Evolutionary conservation across 139 green algal species (phyloP).

Genomic region (Micractinium conductrix): DNA sequence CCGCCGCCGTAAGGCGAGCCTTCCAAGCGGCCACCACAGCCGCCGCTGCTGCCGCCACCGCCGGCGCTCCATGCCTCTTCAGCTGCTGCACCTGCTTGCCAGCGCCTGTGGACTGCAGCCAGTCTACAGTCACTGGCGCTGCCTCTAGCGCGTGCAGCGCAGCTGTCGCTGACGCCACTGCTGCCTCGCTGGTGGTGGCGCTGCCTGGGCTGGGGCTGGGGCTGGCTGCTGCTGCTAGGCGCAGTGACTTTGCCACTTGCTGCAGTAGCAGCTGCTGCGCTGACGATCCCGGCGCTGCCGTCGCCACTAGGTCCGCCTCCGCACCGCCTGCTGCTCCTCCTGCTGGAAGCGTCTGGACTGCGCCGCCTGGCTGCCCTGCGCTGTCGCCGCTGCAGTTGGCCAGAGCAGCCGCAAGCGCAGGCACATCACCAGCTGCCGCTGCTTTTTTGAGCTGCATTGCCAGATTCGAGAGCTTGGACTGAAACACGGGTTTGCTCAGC

Average conservation of each 20-base stretch:
- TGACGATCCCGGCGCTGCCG: background rate
- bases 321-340: background rate
- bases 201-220: background rate
- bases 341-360: background rate
- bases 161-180: background rate
- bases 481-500: constrained; percentile 3
- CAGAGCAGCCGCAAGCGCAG: background rate
- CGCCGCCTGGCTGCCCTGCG: background rate
- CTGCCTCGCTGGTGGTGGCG: background rate
- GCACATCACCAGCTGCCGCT: background rate
- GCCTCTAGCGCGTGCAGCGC: background rate
- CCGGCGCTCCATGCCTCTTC: background rate
- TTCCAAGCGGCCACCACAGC: constrained; percentile 7
- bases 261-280: background rate
- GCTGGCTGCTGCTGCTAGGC: background rate
- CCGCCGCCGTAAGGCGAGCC: background rate
- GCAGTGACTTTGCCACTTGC: background rate
- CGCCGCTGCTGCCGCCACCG: background rate
- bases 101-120: constrained; percentile 3
- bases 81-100: constrained; percentile 4
- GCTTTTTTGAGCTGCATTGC: constrained; percentile 15
- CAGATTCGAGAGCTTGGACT: constrained; percentile 16
- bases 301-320: background rate
- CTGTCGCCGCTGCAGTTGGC: background rate
- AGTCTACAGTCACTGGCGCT: background rate